Evolutionary conservation across 2,329 filamentous ascomycete species (phyloP), one percentile per base, ranked within the genome.

Genomic region (Teratosphaeria epicoccoides): DNA sequence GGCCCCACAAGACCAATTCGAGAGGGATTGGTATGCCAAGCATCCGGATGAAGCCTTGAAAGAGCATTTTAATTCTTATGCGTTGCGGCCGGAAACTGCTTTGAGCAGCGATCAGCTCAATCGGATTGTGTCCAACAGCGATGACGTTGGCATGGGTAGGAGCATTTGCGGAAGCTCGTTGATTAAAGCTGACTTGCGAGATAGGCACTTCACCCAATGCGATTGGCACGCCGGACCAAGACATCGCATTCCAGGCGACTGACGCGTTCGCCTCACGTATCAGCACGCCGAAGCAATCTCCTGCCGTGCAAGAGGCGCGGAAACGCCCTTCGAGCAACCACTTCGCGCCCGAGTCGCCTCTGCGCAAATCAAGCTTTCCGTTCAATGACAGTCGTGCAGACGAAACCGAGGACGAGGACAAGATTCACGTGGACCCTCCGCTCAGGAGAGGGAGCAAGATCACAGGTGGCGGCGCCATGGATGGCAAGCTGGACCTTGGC

Each of bases 21-120:
- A 95, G 63, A 87, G 87, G 71, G 86, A 87, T 24, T 96, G 95
- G 79, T 94, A 93, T 65, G 82, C 88, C 62, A 96, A 93, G 71
- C 89, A 95, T 63, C 91, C 91, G 0, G 87, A 96, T 44, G 79
- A 80, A 59, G 75, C 85, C 25, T 85, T 66, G 84, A 90, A 71
- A 85, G 88, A 91, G 69, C 87, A 90, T 65, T 79, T 82, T 58
- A 81, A 78, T 43, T 5, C 25, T 28, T 76, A 79, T 57, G 84
- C 85, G 77, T 75, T 49, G 76, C 75, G 81, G 47, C 79, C 79
- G 33, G 86, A 93, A 65, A 94, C 85, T 72, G 87, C 88, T 51
- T 79, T 95, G 81, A 93, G 87, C 70, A 90, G 86, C 62, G 87
- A 88, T 43, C 87, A 95, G 64, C 72, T 97, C 60, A 95, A 95